A percentile compares a stretch with the other conserved stretches of the same genome.
Conservation (phyloP, 768 basidiomycete genomes). For the Tricholoma furcatifolium region DNA sequence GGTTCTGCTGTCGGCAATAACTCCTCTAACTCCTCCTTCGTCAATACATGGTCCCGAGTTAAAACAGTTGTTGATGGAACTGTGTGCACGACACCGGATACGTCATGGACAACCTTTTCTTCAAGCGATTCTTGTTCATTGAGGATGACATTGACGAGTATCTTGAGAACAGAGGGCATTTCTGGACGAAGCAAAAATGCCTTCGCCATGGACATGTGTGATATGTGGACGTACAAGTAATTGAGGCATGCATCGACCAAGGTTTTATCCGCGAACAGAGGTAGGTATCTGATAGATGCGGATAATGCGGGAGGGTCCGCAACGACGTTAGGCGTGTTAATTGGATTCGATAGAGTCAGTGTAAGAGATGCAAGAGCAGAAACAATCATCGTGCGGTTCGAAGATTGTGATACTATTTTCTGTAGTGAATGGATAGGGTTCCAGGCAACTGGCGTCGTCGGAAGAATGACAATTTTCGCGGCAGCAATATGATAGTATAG, state of each 20-base stretch:
- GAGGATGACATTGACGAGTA: slow-evolving; percentile 67
- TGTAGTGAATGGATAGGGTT: slow-evolving; percentile 60
- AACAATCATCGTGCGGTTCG: slow-evolving; percentile 77
- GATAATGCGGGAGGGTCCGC: slow-evolving; percentile 58
- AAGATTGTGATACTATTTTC: slow-evolving; percentile 52
- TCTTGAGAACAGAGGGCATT: slow-evolving; percentile 66
- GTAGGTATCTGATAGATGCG: slow-evolving; percentile 69
- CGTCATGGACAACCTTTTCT: slow-evolving; percentile 61
- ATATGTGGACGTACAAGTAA: slow-evolving; percentile 74
- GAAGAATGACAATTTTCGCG: slow-evolving; percentile 35
- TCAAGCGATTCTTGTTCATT: slow-evolving; percentile 61
- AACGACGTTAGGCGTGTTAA: slow-evolving; percentile 53
- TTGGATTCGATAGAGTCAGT: slow-evolving; percentile 57
- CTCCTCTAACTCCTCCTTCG: slow-evolving; percentile 63
- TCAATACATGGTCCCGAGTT: slow-evolving; percentile 63
- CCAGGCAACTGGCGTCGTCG: slow-evolving; percentile 28
- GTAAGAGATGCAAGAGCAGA: slow-evolving; percentile 60
- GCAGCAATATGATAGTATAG: slow-evolving; percentile 66
- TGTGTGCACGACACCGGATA: slow-evolving; percentile 58
- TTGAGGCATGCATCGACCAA: slow-evolving; percentile 72
- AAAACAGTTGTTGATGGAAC: slow-evolving; percentile 49
- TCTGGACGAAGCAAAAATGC: slow-evolving; percentile 70
- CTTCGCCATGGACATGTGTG: slow-evolving; percentile 72
- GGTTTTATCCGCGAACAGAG: slow-evolving; percentile 66
- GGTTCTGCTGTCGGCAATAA: slow-evolving; percentile 66